A percentile compares a stretch with the other conserved stretches of the same genome.
phyloP scores from a whole-genome alignment of 1,284 basidiomycete species.

The Anthracocystis panici-leucophaei region DNA sequence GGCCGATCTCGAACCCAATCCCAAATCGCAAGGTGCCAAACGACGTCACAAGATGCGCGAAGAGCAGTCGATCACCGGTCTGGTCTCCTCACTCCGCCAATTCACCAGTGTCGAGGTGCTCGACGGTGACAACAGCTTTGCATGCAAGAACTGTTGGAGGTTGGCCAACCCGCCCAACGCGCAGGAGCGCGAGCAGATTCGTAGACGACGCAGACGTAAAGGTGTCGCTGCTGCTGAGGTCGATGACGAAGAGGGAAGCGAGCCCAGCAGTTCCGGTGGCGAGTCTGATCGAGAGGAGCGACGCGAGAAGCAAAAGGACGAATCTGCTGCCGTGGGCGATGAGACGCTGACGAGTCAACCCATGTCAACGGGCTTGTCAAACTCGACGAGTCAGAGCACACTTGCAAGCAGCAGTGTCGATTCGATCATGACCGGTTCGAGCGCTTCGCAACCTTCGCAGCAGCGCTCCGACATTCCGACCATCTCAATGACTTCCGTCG shows the following conservation, averaged over 20 bases:
- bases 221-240: conserved; percentile 38
- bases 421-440: conserved; percentile 36
- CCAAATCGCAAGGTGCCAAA: conserved; percentile 39
- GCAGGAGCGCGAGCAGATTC: conserved; percentile 65
- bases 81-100: conserved; percentile 78
- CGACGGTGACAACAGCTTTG: conserved; percentile 92
- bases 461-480: conserved; percentile 37
- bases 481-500: conserved; percentile 45
- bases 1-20: conserved; percentile 41
- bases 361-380: conserved; percentile 9
- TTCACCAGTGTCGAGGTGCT: conserved; percentile 91
- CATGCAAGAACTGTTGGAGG: conserved; percentile 93
- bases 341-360: conserved; percentile 14
- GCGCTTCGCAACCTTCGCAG: conserved; percentile 30
- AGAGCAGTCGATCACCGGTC: conserved; percentile 66
- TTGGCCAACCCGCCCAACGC: conserved; percentile 75
- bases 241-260: conserved; percentile 70
- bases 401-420: conserved; percentile 36
- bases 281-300: conserved; percentile 22
- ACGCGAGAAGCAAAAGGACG: background rate
- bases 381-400: conserved; percentile 29
- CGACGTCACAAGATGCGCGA: conserved; percentile 41
- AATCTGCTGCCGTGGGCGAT: conserved; percentile 11
- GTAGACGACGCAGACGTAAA: conserved; percentile 68
- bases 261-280: conserved; percentile 65